Base-by-base conservation (phyloP, 345 rosid species). In the Heritiera fomes region DNA sequence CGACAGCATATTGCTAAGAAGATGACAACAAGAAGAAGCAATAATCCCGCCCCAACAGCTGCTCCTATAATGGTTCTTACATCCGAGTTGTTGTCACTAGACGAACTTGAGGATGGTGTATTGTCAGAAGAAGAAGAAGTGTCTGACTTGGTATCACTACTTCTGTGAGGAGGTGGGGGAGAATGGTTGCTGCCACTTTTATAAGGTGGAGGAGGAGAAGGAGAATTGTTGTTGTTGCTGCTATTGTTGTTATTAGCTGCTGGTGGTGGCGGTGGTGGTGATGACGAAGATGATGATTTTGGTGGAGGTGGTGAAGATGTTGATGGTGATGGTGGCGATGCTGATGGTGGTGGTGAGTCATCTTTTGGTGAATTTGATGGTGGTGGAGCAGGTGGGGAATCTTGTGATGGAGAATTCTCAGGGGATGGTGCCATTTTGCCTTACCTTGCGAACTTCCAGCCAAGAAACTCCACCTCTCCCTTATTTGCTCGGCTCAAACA, bases 401-500 rank as follows among this genome's bases (percentile, higher is more conserved):
- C 77, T 55, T 89, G 89, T 20, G 93, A 82, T 49, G 90, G 86
- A 84, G 91, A 84, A 79, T 86, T 64, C 81, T 23, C 82, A 67
- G 86, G 85, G 52, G 91, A 78, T 34, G 88, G 58, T 81, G 90
- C 86, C 98, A 92, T 93, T 69, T 50, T 41, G 1, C 65, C 66
- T 45, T 62, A 77, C 49, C 83, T 74, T 76, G 40, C 62, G 81
- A 76, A 77, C 74, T 52, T 84, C 83, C 83, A 40, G 85, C 87
- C 75, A 80, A 81, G 86, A 84, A 82, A 78, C 85, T 83, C 87
- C 89, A 88, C 87, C 86, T 65, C 83, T 85, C 90, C 88, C 80
- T 83, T 41, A 75, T 32, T 80, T 73, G 83, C 83, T 78, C 46
- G 72, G 80, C 89, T 81, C 84, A 82, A 78, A 45, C 64, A 66